Evolutionary conservation across 352 stramenopile genomes (phyloP), one percentile per base, ranked within the genome.

Genomic region (Phytophthora fragariae): DNA sequence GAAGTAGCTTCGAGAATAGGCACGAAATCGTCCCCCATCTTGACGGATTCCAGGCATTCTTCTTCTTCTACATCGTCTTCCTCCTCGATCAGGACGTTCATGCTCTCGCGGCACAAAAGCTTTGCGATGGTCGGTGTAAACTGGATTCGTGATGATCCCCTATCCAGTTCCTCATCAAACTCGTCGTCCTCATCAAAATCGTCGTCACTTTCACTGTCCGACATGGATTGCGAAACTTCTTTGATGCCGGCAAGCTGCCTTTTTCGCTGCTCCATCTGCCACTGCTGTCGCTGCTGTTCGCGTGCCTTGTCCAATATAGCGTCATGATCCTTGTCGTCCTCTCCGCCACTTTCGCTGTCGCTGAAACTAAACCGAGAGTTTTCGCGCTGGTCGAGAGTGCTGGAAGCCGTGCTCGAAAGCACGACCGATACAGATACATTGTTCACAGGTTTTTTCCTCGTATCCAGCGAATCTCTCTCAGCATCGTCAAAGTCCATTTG

Each of bases 31-130:
- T 83, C 73, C 46, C 60, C 77, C 68, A 73, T 65, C 65, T 82
- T 79, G 65, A 70, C 65, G 12, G 66, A 58, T 41, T 53, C 49
- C 4, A 62, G 17, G 35, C 68, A 52, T 15, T 15, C 39, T 46
- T 46, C 37, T 15, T 85, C 37, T 15, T 85, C 82, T 27, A 82
- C 75, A 5, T 89, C 65, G 31, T 90, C 82, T 53, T 89, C 83
- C 49, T 89, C 83, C 37, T 91, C 83, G 8, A 91, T 82, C 12
- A 91, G 58, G 5, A 89, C 70, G 67, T 91, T 91, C 57, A 75
- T 80, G 63, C 81, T 89, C 53, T 86, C 71, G 29, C 83, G 83
- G 41, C 68, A 62, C 12, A 91, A 56, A 47, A 91, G 65, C 5
- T 72, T 81, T 33, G 80, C 83, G 58, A 91, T 71, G 17, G 76